Base-by-base conservation (phyloP, 106 monocot species). In the Acorus calamus region DNA sequence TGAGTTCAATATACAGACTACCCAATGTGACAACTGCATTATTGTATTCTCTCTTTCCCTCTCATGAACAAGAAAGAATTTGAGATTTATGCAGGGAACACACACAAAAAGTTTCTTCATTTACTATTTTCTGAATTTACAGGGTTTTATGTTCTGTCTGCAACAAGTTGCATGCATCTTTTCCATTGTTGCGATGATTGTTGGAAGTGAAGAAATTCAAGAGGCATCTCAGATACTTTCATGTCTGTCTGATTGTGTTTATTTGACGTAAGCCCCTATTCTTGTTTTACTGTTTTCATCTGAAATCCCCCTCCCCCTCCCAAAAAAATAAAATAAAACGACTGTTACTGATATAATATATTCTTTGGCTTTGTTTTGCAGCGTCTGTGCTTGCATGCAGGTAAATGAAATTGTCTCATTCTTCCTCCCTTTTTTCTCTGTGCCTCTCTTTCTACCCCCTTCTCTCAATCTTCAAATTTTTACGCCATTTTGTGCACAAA, bases 341-440 rank as follows among this genome's bases (percentile, higher is more conserved):
- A 44, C 41, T 12, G n/a, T n/a, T 44, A 3, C 60, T 42, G 12
- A 9, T 6, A n/a, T n/a, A 8, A 68, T 12, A 2, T 57, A 65
- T 43, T 28, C 56, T n/a, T n/a, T 77, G 6, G 8, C 4, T 56
- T 64, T 14, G 3, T 45, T 70, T 69, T 70, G 73, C 87, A 90
- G 94, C 54, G 94, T 90, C 47, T 94, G 94, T 59, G 89, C 94
- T 8, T 94, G 94, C 72, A 94, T 94, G 90, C 94, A 94, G 94
- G 94, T 94, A 86, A 54, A n/a, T n/a, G n/a, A n/a, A n/a, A n/a
- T n/a, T n/a, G n/a, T n/a, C n/a, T 69, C 48, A 57, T 28, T 49
- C 49, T 14, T 10, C 14, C 44, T 47, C 5, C 12, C 4, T 51
- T 46, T 49, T 14, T 64, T 8, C 28, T 4, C 12, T 61, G 4